Evolutionary conservation across 2,329 filamentous ascomycete genomes (phyloP).

Genomic region (Colletotrichum navitas): DNA sequence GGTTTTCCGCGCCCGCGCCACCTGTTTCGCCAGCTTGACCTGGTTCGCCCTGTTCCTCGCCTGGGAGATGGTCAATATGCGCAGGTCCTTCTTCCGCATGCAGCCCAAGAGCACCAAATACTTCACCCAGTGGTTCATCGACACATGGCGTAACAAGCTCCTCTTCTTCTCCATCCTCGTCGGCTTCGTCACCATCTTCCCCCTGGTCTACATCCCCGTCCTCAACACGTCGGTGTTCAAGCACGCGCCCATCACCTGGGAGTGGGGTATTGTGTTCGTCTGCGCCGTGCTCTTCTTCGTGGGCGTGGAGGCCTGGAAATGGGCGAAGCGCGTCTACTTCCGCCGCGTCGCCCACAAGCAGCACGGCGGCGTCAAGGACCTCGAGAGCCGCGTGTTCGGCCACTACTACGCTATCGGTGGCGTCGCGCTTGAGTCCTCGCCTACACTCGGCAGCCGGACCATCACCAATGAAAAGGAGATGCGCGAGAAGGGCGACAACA

Average conservation of each 20-base stretch:
- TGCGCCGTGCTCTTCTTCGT: conserved; percentile 67
- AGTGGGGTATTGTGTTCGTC: conserved; percentile 71
- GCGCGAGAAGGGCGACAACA: conserved; percentile 39
- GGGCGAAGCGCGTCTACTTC: conserved; percentile 63
- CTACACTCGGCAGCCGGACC: conserved; percentile 39
- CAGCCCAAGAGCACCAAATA: conserved; percentile 71
- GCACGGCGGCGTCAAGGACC: conserved; percentile 44
- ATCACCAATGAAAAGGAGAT: conserved; percentile 42
- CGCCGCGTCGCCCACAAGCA: conserved; percentile 48
- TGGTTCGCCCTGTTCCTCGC: conserved; percentile 82
- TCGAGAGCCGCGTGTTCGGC: conserved; percentile 52
- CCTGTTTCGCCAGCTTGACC: conserved; percentile 78
- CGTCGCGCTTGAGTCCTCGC: conserved; percentile 39
- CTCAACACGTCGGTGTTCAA: conserved; percentile 70
- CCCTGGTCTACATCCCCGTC: conserved; percentile 68
- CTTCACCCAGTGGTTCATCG: conserved; percentile 74
- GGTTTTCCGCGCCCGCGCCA: conserved; percentile 77
- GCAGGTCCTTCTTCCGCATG: conserved; percentile 80
- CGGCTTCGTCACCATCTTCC: conserved; percentile 61
- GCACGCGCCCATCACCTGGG: conserved; percentile 70
- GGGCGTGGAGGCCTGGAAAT: conserved; percentile 71
- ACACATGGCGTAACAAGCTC: conserved; percentile 78
- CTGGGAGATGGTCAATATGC: conserved; percentile 80
- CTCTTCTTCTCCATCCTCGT: conserved; percentile 71
- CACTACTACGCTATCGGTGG: conserved; percentile 47